Evolutionary conservation across 2,329 filamentous ascomycete species (phyloP).

Genomic region (Cylindrodendrum hubeiense): DNA sequence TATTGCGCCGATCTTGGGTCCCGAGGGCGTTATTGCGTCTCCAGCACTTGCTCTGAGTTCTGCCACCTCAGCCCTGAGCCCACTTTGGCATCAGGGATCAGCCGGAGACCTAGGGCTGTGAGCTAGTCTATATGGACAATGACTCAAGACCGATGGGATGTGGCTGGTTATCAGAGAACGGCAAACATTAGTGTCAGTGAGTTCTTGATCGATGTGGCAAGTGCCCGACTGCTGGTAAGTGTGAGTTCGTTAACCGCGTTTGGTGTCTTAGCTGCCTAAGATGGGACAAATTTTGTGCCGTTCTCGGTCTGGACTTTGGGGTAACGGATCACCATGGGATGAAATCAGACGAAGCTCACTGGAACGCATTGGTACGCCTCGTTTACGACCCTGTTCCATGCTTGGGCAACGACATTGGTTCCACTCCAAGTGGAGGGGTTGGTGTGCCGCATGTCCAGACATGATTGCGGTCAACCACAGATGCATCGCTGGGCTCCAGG

Average conservation of each 20-base stretch:
- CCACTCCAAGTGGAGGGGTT: constrained; percentile 45
- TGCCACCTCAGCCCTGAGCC: constrained; percentile 38
- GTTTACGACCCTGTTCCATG: constrained; percentile 36
- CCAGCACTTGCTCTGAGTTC: constrained; percentile 27
- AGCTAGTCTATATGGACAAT: constrained; percentile 31
- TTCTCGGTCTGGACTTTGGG: constrained; percentile 20
- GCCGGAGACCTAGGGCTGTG: constrained; percentile 28
- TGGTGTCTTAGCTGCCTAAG: constrained; percentile 7
- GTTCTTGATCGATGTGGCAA: neutral
- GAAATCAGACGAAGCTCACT: constrained; percentile 32
- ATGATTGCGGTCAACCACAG: constrained; percentile 39
- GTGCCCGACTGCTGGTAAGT: neutral
- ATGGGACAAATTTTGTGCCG: constrained; percentile 13
- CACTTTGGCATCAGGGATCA: constrained; percentile 35
- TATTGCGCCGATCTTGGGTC: constrained; percentile 40
- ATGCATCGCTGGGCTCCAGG: constrained; percentile 36
- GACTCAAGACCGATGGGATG: constrained; percentile 24
- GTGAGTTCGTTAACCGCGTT: constrained; percentile 12
- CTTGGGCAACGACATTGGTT: constrained; percentile 39
- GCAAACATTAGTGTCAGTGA: neutral
- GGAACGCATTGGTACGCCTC: constrained; percentile 30
- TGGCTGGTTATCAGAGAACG: constrained; percentile 6
- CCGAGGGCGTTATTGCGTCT: constrained; percentile 17
- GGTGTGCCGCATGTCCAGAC: constrained; percentile 40
- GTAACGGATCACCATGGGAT: constrained; percentile 17